These are phyloP conservation scores for Cordyceps sp. DNA, from an alignment of 2,329 filamentous ascomycete species.

Conservation along the genomic window DNA sequence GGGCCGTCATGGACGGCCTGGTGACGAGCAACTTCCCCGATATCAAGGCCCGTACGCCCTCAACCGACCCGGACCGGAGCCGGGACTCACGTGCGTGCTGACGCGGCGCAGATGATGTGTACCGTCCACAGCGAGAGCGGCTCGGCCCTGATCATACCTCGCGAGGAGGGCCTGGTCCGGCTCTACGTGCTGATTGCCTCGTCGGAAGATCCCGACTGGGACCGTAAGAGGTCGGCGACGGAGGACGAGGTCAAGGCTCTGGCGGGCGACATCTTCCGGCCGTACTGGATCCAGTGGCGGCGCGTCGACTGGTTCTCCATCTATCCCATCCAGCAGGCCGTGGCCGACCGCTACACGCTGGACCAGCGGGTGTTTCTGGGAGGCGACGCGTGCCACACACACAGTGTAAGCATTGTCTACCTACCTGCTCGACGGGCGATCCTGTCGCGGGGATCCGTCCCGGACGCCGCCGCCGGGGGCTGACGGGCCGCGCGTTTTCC, in stretches of 20 bases:
- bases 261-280: constrained; percentile 47
- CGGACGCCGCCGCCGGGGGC: too few relatives aligned
- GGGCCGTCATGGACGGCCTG: constrained; percentile 63
- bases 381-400: constrained; percentile 65
- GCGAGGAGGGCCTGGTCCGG: constrained; percentile 51
- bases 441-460: too few relatives aligned
- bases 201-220: constrained; percentile 42
- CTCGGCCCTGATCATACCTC: constrained; percentile 66
- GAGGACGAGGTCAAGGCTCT: constrained; percentile 45
- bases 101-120: constrained; percentile 43
- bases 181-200: constrained; percentile 53
- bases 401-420: constrained; percentile 44
- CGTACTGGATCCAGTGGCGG: constrained; percentile 52
- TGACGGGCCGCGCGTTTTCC: too few relatives aligned
- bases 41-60: constrained; percentile 45
- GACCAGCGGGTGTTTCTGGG: constrained; percentile 58
- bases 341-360: constrained; percentile 49
- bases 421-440: too few relatives aligned
- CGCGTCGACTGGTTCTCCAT: constrained; percentile 59
- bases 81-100: too few relatives aligned
- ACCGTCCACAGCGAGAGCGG: constrained; percentile 60
- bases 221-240: constrained; percentile 45
- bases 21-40: constrained; percentile 61
- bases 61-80: too few relatives aligned
- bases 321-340: constrained; percentile 61